Evolutionary conservation across 768 basidiomycete genomes (phyloP), one percentile per base, ranked within the genome.

Genomic region (Mycena olivaceomarginata): DNA sequence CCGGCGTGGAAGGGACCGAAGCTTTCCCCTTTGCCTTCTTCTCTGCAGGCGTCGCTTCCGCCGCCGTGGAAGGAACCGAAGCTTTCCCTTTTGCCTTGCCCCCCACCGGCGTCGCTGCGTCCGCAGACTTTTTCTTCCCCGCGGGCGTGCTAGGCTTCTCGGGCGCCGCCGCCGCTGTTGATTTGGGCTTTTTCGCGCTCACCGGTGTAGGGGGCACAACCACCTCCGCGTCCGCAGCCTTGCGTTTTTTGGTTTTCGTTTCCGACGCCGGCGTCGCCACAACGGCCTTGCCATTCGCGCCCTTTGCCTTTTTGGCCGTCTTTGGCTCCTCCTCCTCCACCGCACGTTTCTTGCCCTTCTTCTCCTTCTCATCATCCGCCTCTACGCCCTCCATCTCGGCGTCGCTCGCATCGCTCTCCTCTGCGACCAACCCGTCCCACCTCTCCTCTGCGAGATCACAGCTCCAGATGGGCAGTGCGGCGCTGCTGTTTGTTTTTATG

Each of bases 391-490:
- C 79, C 40, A 70, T 77, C 25, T 75, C 82, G 8, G 83, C 84
- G n/a, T 80, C 81, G 40, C 83, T 82, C 3, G 79, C 82, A 6
- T 80, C 43, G 8, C 43, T 45, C 15, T 81, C 83, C 0, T 81
- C 84, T 6, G 82, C 81, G 0, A 82, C 83, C 40, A 92, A 80
- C 0, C 90, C 91, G 60, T 89, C 87, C 93, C 94, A 96, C 39
- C 94, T 90, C 4, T 82, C 86, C 15, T 87, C 90, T 41, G 93
- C 92, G n/a, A 98, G 89, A 7, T 90, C 87, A 83, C 94, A 96
- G 25, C 89, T 91, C 97, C 97, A 99, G 82, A 99, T 93, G 6
- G 98, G 98, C n/a, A 99, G 86, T 79, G 94, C 92, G 45, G 93
- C 89, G 68, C 95, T 96, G 13, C 91, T 92, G 79, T 93, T 95